These are phyloP conservation scores for Coccomyxa subellipsoidea DNA, from an alignment of 163 green algal genomes.

Conservation along the genomic window DNA sequence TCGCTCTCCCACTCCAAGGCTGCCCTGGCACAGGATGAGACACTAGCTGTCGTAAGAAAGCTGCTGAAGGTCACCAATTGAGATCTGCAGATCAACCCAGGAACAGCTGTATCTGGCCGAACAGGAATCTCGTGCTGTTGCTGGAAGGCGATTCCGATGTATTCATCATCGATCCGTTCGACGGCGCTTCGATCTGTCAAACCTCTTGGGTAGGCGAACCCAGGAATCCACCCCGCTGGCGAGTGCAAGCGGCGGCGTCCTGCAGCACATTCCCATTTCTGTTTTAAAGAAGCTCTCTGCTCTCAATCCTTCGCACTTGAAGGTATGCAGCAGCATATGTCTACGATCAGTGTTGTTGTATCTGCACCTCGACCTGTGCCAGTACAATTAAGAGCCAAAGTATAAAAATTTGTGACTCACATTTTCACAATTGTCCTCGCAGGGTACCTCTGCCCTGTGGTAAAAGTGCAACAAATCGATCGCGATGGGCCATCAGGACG, in stretches of 20 bases:
- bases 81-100: not conserved
- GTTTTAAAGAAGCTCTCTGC: not conserved
- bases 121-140: not conserved
- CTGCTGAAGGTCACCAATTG: not conserved
- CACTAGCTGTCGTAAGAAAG: not conserved
- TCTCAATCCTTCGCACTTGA: slow-evolving; percentile 10
- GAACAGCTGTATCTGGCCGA: not conserved
- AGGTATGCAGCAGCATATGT: not conserved
- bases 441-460: slow-evolving; percentile 37
- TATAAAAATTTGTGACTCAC: no score
- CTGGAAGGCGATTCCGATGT: not conserved
- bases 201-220: no score
- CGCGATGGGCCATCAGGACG: slow-evolving; percentile 48
- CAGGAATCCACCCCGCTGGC: no score
- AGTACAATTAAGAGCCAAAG: no score
- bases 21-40: not conserved
- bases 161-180: not conserved
- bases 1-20: not conserved
- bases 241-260: not conserved
- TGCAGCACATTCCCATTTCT: not conserved
- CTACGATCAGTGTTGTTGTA: not conserved
- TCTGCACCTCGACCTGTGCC: no score
- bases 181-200: not conserved
- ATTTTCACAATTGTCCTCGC: no score
- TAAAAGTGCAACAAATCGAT: slow-evolving; percentile 35